These are phyloP conservation scores for Croton laevigatus DNA, from an alignment of 441 rosid species.

Conservation along the genomic window DNA sequence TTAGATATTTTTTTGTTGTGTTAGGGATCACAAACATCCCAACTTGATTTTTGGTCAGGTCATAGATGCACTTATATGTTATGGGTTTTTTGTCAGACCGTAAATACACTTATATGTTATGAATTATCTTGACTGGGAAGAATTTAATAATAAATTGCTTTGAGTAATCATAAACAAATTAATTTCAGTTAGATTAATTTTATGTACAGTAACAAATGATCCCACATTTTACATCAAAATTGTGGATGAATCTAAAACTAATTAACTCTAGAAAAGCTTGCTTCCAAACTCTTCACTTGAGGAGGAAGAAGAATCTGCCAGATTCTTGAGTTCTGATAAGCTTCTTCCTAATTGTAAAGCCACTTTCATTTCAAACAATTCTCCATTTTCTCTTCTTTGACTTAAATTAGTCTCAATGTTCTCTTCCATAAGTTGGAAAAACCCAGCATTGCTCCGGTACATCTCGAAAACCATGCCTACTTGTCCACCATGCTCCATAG, in stretches of 20 bases:
- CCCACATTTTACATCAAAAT: not conserved
- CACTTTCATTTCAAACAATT: slow-evolving; percentile 27
- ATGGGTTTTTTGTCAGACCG: no score
- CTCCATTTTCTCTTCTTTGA: slow-evolving; percentile 27
- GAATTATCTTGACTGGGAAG: no score
- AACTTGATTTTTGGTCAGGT: no score
- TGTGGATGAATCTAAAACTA: not conserved
- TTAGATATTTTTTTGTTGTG: no score
- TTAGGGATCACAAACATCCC: no score
- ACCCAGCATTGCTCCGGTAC: slow-evolving; percentile 30
- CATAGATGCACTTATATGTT: no score
- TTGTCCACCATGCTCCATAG: slow-evolving; percentile 33
- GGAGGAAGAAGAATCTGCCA: slow-evolving; percentile 19
- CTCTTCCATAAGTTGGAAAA: slow-evolving; percentile 32
- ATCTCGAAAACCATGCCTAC: slow-evolving; percentile 36
- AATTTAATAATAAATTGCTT: not conserved
- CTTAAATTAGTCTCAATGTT: slow-evolving; percentile 27
- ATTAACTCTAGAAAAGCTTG: slow-evolving; percentile 31
- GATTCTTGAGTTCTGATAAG: slow-evolving; percentile 30
- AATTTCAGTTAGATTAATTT: not conserved
- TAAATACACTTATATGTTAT: no score
- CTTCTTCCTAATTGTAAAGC: slow-evolving; percentile 38
- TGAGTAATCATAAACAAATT: not conserved
- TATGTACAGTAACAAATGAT: slow-evolving; percentile 4
- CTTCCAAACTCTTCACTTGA: slow-evolving; percentile 34